These are phyloP conservation scores for Dictyostelium intermedium DNA, from an alignment of 78 protist genomes.

Conservation along the genomic window DNA sequence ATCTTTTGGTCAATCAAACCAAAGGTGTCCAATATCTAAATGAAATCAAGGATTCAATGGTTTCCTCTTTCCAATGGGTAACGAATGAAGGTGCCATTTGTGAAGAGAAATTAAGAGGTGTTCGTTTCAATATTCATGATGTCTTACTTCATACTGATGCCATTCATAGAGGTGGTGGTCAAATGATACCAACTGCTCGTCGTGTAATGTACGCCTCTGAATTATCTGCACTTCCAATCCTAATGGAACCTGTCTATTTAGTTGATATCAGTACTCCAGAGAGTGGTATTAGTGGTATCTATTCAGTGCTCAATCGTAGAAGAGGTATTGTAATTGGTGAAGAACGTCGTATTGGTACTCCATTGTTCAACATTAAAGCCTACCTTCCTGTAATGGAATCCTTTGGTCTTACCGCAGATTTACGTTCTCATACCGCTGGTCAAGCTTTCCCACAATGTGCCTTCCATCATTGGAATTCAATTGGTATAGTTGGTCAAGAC, in stretches of 20 bases:
- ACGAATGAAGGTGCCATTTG: slow-evolving; percentile 72
- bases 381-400: slow-evolving; percentile 95
- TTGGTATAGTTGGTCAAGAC: slow-evolving; percentile 48
- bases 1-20: slow-evolving; percentile 94
- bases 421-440: slow-evolving; percentile 92
- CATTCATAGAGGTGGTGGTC: slow-evolving; percentile 85
- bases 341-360: slow-evolving; percentile 73
- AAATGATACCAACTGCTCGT: slow-evolving; percentile 79
- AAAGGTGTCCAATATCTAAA: slow-evolving; percentile 84
- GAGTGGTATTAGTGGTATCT: slow-evolving; percentile 93
- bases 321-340: slow-evolving; percentile 96
- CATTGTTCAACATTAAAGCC: slow-evolving; percentile 78
- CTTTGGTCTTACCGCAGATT: slow-evolving; percentile 92
- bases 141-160: slow-evolving; percentile 82
- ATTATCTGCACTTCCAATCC: slow-evolving; percentile 80
- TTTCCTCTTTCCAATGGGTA: slow-evolving; percentile 75
- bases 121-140: slow-evolving; percentile 81
- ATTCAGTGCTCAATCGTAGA: slow-evolving; percentile 89
- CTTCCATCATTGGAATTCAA: slow-evolving; percentile 92
- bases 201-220: slow-evolving; percentile 72
- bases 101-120: slow-evolving; percentile 82
- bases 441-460: slow-evolving; percentile 95
- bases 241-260: slow-evolving; percentile 81
- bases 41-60: slow-evolving; percentile 70
- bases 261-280: slow-evolving; percentile 84